Evolutionary conservation across 306 rosid species (phyloP), one percentile per base, ranked within the genome.

Genomic region (Castanea mollissima): DNA sequence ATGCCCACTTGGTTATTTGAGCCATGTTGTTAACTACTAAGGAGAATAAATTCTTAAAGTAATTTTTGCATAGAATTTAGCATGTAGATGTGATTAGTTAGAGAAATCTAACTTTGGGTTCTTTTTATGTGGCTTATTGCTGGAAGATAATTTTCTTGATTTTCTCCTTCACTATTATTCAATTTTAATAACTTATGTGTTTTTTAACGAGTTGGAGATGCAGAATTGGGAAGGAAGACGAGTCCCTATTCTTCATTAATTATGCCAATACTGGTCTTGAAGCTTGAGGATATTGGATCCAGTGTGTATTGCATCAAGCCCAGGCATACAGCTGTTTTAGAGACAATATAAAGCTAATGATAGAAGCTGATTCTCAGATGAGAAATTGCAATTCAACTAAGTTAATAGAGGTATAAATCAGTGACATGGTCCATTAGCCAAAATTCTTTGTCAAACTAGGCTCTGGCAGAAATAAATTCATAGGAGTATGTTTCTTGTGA

Each of bases 141-240:
- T 41, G 27, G 14, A n/a, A 20, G 68, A n/a, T 52, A 10, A 5
- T 14, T 21, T 49, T 21, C 18, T 73, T 27, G 34, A 19, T 31
- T 58, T 52, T 83, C 31, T 69, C 57, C 31, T 79, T 71, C 73
- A 55, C 8, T 56, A 46, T 59, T 79, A 52, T 57, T 82, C 21
- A 10, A 12, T 29, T 60, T 49, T 12, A 5, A 18, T 64, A 25
- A 6, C 23, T 71, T 54, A 35, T 57, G 11, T 4, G 15, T 14
- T 91, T 91, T 84, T 51, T 92, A 71, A 91, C 86, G 94, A 92
- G 99, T 89, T 94, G 97, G 97, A 86, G 93, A 69, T 90, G 92
- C 46, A 82, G 97, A 89, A 92, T 92, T 19, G 97, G 99, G 34
- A 92, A 94, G 84, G 95, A 92, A 83, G 99, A 92, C 2, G 97